Evolutionary conservation across 768 basidiomycete genomes (phyloP).

Genomic region (Chalciporus sphaerocephalus): DNA sequence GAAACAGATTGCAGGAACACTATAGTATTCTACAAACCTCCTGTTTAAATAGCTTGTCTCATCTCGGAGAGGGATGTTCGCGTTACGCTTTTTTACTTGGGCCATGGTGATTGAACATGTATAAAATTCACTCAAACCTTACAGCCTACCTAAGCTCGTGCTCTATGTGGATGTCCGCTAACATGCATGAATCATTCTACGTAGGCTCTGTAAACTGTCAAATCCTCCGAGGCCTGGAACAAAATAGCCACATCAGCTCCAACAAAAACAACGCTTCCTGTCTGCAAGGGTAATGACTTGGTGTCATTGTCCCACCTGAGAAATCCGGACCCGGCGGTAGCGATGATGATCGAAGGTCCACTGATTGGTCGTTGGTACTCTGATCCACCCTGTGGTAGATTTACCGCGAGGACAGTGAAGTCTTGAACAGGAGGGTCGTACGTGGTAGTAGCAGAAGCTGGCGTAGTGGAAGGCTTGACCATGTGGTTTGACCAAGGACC

Average conservation of each 20-base stretch:
- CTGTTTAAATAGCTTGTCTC: neutral
- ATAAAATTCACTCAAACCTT: conserved; percentile 2
- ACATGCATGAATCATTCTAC: conserved; percentile 7
- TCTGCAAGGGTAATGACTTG: conserved; percentile 38
- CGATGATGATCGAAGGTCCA: conserved; percentile 83
- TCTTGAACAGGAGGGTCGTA: conserved; percentile 94
- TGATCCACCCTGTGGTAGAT: conserved; percentile 39
- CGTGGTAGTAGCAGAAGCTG: conserved; percentile 40
- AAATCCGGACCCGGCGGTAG: conserved; percentile 62
- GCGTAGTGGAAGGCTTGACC: conserved; percentile 56
- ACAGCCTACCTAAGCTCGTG: neutral
- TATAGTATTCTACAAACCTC: neutral
- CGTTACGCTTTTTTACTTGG: neutral
- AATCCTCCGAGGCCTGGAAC: conserved; percentile 36
- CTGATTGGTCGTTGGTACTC: conserved; percentile 60
- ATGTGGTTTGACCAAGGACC: conserved; percentile 65
- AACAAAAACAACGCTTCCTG: conserved; percentile 80
- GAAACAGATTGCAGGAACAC: conserved; percentile 47
- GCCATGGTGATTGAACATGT: neutral
- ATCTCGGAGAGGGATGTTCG: neutral
- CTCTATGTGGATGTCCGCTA: neutral
- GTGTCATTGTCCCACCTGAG: conserved; percentile 45
- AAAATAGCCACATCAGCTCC: conserved; percentile 62
- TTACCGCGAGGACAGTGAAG: conserved; percentile 77
- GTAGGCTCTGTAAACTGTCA: conserved; percentile 30